A percentile compares a stretch with the other conserved stretches of the same genome.
Conservation (phyloP, 257 asterid genomes). For the Ballota nigra region DNA sequence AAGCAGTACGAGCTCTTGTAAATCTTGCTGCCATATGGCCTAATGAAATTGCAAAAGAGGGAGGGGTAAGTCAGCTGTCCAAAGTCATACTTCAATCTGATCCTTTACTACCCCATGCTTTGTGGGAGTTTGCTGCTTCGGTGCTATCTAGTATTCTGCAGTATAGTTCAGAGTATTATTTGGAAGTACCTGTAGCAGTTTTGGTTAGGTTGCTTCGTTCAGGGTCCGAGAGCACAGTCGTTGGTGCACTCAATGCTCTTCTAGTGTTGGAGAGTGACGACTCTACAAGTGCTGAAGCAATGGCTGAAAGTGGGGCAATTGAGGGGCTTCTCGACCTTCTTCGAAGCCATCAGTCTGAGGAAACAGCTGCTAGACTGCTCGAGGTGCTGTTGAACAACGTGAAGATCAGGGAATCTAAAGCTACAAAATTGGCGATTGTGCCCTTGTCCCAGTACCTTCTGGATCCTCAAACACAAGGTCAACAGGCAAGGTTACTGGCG, state of each 20-base stretch:
- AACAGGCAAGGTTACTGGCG: slow-evolving; percentile 91
- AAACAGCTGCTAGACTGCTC: slow-evolving; percentile 95
- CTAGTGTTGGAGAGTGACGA: slow-evolving; percentile 92
- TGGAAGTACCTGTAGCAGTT: slow-evolving; percentile 99
- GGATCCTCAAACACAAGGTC: slow-evolving; percentile 99
- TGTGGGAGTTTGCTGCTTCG: slow-evolving; percentile 98
- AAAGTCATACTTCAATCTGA: slow-evolving; percentile 87
- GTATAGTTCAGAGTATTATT: slow-evolving; percentile 83
- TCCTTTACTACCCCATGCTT: slow-evolving; percentile 72
- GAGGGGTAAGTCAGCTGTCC: slow-evolving; percentile 95
- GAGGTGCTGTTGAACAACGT: slow-evolving; percentile 90
- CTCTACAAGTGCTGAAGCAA: slow-evolving; percentile 94
- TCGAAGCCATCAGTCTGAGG: slow-evolving; percentile 90
- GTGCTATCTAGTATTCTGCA: slow-evolving; percentile 87
- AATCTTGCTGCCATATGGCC: slow-evolving; percentile 83
- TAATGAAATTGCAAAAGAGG: slow-evolving; percentile 96
- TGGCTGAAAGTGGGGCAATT: slow-evolving; percentile 99
- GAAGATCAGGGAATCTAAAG: slow-evolving; percentile 90
- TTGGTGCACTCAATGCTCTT: slow-evolving; percentile 95
- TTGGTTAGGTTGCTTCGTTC: slow-evolving; percentile 87
- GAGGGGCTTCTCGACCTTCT: slow-evolving; percentile 94
- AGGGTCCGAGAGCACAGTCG: slow-evolving; percentile 75
- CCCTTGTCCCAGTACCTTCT: slow-evolving; percentile 96
- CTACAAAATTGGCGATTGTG: slow-evolving; percentile 83
- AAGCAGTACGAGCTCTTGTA: slow-evolving; percentile 92